Evolutionary conservation across 108 stramenopile species (phyloP).

Genomic region (Pseudonitzschia delicatissima): DNA sequence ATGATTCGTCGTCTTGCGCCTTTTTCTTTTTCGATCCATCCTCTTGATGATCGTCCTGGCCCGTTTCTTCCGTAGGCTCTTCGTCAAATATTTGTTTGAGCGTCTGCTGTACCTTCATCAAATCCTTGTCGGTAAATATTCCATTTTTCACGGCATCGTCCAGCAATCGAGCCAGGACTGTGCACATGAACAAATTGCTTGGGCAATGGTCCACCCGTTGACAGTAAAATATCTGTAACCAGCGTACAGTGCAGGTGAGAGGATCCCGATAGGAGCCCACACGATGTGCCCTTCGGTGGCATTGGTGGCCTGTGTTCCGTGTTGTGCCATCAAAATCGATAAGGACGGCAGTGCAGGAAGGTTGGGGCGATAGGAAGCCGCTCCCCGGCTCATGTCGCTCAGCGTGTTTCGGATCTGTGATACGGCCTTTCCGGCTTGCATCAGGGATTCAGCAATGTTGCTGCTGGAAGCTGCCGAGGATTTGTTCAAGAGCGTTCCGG

Average conservation of each 20-base stretch:
- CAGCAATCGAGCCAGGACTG: conserved; percentile 60
- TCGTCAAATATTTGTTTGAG: conserved; percentile 57
- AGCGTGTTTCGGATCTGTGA: conserved; percentile 41
- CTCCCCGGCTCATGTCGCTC: conserved; percentile 35
- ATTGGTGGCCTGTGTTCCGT: conserved; percentile 39
- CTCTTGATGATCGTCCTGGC: conserved; percentile 26
- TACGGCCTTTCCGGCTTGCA: conserved; percentile 37
- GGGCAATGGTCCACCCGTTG: conserved; percentile 68
- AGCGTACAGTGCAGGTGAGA: conserved; percentile 71
- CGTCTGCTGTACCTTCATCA: conserved; percentile 63
- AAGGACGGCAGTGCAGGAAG: conserved; percentile 65
- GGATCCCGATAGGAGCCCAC: conserved; percentile 45
- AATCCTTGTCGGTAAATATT: conserved; percentile 52
- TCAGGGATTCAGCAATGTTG: background rate
- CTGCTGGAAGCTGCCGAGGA: background rate
- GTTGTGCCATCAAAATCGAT: conserved; percentile 74
- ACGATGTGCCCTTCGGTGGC: conserved; percentile 10
- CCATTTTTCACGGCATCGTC: conserved; percentile 73
- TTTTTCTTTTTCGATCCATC: conserved; percentile 14
- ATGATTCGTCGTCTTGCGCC: conserved; percentile 14
- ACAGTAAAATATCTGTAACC: conserved; percentile 72
- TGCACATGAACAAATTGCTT: conserved; percentile 62
- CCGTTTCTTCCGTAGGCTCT: conserved; percentile 32
- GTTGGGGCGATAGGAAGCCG: conserved; percentile 70
- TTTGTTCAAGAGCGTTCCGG: conserved; percentile 8